Conservation (phyloP, 306 rosid genomes). For the Fagus sylvatica region DNA sequence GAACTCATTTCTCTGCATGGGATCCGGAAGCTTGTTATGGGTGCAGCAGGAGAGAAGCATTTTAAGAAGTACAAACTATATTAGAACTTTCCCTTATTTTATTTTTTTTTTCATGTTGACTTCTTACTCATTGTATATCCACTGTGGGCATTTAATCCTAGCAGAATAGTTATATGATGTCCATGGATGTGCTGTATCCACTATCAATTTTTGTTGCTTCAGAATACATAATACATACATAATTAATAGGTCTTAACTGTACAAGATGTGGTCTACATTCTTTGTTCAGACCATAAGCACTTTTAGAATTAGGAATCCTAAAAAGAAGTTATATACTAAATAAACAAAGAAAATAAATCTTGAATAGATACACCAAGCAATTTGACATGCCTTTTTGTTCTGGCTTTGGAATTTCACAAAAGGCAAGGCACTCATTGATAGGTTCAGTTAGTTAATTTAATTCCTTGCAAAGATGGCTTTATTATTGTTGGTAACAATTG, state of each 20-base stretch:
- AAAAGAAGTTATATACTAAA: not conserved
- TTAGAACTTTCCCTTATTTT: not conserved
- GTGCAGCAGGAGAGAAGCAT: slow-evolving; percentile 77
- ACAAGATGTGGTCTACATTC: not conserved
- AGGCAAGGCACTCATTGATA: no score
- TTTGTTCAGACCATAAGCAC: not conserved
- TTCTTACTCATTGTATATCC: not conserved
- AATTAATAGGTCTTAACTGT: not conserved
- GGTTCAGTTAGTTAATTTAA: not conserved
- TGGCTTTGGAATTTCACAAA: no score
- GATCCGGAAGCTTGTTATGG: slow-evolving; percentile 77
- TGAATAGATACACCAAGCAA: not conserved
- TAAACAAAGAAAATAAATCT: not conserved
- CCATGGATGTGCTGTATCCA: not conserved
- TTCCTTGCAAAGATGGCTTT: not conserved
- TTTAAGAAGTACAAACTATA: slow-evolving; percentile 54
- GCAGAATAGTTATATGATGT: not conserved
- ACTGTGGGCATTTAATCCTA: not conserved
- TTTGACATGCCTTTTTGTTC: not conserved
- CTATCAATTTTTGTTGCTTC: not conserved
- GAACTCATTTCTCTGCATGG: slow-evolving; percentile 51
- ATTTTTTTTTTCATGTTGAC: not conserved
- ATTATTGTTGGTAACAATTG: not conserved
- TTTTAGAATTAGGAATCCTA: not conserved
- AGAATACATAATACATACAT: not conserved